phyloP scores from a whole-genome alignment of 2,329 filamentous ascomycete genomes.

The Paecilomyces niveus region DNA sequence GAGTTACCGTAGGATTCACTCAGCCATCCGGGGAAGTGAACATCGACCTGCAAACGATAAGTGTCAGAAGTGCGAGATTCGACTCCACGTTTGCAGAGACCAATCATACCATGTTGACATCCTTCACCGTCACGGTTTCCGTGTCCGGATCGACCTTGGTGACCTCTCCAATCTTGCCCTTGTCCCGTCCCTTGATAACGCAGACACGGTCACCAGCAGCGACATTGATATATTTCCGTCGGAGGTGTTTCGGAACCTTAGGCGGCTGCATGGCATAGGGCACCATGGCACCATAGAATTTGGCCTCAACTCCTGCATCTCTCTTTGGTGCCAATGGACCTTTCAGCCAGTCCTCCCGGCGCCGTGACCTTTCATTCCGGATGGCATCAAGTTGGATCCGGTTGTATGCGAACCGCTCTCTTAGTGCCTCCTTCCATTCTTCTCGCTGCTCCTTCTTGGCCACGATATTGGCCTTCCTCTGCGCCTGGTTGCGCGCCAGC shows the following conservation, averaged over 20 bases:
- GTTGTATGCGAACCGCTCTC: constrained; percentile 22
- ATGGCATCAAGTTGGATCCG: constrained; percentile 30
- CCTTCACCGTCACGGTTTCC: constrained; percentile 56
- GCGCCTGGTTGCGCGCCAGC: constrained; percentile 59
- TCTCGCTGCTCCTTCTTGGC: constrained; percentile 33
- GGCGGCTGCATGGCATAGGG: constrained; percentile 28
- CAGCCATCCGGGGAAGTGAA: constrained; percentile 33
- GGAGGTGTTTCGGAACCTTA: constrained; percentile 32
- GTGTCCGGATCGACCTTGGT: constrained; percentile 46
- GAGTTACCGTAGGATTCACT: constrained; percentile 29
- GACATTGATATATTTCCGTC: constrained; percentile 52
- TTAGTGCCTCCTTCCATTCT: constrained; percentile 23
- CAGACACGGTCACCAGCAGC: constrained; percentile 71
- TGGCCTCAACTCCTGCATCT: constrained; percentile 55
- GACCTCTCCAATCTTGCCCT: constrained; percentile 77
- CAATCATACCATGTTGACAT: constrained; percentile 53
- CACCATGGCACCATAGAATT: constrained; percentile 53
- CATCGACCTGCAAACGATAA: constrained; percentile 28
- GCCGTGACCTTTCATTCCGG: constrained; percentile 46
- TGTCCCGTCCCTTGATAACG: constrained; percentile 67
- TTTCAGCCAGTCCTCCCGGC: constrained; percentile 69
- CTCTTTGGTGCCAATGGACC: constrained; percentile 72
- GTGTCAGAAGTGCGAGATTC: neutral
- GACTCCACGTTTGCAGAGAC: constrained; percentile 9
- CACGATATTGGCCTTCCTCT: constrained; percentile 38